These are phyloP conservation scores for Hypoxylon fuscum DNA, from an alignment of 495 filamentous ascomycete genomes.

Conservation along the genomic window DNA sequence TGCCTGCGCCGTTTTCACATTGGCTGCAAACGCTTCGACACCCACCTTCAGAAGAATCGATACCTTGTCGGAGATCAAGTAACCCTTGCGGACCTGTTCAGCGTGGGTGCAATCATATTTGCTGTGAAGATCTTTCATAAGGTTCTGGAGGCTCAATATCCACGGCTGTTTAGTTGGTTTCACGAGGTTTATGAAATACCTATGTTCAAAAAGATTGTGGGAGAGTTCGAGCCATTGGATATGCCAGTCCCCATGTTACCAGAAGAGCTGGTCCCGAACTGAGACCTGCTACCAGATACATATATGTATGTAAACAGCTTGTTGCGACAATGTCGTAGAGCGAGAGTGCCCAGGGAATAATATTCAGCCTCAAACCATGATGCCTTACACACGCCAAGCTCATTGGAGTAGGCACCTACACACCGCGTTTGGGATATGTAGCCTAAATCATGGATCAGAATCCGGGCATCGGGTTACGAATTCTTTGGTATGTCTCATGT, in stretches of 20 bases:
- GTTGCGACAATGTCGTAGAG: not conserved
- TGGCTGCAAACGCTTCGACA: slow-evolving; percentile 5
- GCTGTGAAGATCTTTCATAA: slow-evolving; percentile 14
- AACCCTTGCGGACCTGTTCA: slow-evolving; percentile 18
- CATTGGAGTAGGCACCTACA: not conserved
- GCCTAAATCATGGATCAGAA: not conserved
- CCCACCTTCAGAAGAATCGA: slow-evolving; percentile 1
- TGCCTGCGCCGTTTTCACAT: slow-evolving; percentile 1
- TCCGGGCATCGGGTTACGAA: not conserved
- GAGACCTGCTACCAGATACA: not conserved
- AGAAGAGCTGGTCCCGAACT: not conserved
- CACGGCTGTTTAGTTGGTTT: slow-evolving; percentile 8
- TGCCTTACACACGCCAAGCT: not conserved
- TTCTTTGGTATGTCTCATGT: not conserved
- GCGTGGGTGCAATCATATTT: not conserved
- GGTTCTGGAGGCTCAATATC: slow-evolving; percentile 6
- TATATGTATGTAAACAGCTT: not conserved
- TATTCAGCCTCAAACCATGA: not conserved
- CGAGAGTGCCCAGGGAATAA: too few species aligned
- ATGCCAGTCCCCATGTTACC: slow-evolving; percentile 4
- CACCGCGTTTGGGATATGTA: not conserved
- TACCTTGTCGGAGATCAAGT: slow-evolving; percentile 13
- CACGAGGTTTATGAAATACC: not conserved
- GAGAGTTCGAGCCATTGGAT: slow-evolving; percentile 5
- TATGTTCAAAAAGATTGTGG: slow-evolving; percentile 2